A percentile compares a stretch with the other conserved stretches of the same genome.
Conservation (phyloP, 306 rosid genomes). For the Begonia loranthoides region DNA sequence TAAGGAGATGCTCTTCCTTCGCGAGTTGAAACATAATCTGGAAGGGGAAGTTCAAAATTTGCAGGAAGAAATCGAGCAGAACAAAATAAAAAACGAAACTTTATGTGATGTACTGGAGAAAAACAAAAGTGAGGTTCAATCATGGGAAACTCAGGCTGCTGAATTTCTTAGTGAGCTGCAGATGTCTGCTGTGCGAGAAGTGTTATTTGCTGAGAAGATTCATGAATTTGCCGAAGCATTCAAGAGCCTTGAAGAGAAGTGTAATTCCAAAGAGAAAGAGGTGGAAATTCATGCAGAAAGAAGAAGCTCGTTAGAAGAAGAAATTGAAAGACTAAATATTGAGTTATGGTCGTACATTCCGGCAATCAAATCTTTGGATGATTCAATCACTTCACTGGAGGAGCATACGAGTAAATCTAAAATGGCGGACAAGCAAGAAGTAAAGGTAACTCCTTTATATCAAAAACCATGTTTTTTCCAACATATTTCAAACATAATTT, state of each 20-base stretch:
- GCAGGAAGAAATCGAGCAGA: conserved; percentile 32
- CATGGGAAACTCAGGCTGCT: conserved; percentile 59
- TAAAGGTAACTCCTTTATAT: conserved; percentile 33
- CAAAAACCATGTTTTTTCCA: not conserved
- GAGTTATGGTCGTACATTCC: conserved; percentile 49
- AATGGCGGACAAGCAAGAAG: conserved; percentile 18
- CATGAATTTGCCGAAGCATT: conserved; percentile 30
- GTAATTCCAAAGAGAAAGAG: conserved; percentile 31
- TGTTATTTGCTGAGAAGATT: conserved; percentile 15
- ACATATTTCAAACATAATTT: not conserved
- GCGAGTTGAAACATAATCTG: conserved; percentile 34
- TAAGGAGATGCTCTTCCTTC: conserved; percentile 24
- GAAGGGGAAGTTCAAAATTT: conserved; percentile 26
- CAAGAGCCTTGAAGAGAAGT: conserved; percentile 32
- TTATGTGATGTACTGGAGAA: conserved; percentile 1
- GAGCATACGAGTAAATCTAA: conserved; percentile 24
- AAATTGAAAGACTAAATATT: conserved; percentile 39
- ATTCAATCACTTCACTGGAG: conserved; percentile 50
- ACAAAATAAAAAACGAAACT: not conserved
- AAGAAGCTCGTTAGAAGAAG: conserved; percentile 35
- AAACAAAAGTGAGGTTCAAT: conserved; percentile 26
- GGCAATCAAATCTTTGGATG: conserved; percentile 41
- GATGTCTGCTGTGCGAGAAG: conserved; percentile 1
- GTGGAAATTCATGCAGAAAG: conserved; percentile 41
- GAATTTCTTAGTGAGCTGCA: conserved; percentile 20